Evolutionary conservation across 1,284 basidiomycete genomes (phyloP).

Genomic region (Xerocomus alliaceus): DNA sequence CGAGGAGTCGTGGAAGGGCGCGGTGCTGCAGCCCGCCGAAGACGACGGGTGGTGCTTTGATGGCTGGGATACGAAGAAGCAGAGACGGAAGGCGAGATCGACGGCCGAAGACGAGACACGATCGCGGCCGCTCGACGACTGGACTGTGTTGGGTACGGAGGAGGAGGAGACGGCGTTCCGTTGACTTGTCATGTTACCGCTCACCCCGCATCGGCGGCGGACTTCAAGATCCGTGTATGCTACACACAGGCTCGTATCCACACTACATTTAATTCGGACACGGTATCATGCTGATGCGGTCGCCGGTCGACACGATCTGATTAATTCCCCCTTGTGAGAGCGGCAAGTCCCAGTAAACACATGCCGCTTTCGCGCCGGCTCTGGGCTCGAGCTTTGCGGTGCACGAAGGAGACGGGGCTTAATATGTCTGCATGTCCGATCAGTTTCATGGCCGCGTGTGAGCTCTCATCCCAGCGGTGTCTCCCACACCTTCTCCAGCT

Average conservation of each 20-base stretch:
- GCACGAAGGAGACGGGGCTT: neutral
- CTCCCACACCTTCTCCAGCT: too few relatives aligned
- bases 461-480: neutral
- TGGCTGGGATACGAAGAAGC: constrained; percentile 27
- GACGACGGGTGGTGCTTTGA: constrained; percentile 42
- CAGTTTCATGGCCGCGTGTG: neutral
- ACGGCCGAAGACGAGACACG: neutral
- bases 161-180: constrained; percentile 16
- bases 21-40: constrained; percentile 17
- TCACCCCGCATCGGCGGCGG: too few relatives aligned
- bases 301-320: too few relatives aligned
- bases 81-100: neutral
- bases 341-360: too few relatives aligned
- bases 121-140: constrained; percentile 3
- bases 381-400: neutral
- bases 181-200: too few relatives aligned
- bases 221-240: too few relatives aligned
- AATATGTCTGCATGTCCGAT: constrained; percentile 2
- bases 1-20: constrained; percentile 39
- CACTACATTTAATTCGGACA: too few relatives aligned
- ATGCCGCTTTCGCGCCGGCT: too few relatives aligned
- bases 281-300: too few relatives aligned
- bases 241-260: neutral
- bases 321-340: too few relatives aligned
- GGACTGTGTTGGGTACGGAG: neutral